Evolutionary conservation across 2,329 filamentous ascomycete species (phyloP), one percentile per base, ranked within the genome.

Genomic region (Akanthomyces muscarius): DNA sequence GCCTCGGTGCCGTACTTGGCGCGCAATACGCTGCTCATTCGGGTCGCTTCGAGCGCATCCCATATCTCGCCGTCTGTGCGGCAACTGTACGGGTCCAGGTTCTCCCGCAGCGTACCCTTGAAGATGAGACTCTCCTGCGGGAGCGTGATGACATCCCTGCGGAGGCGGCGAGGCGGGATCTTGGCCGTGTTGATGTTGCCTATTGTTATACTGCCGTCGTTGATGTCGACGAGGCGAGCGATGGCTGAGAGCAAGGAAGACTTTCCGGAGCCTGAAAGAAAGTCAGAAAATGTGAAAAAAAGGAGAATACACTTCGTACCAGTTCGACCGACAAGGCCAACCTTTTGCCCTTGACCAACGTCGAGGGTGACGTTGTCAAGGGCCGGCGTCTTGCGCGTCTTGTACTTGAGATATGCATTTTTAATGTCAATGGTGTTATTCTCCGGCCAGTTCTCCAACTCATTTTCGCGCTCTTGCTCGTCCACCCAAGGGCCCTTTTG

Each of bases 81-180:
- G 4, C n/a, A 47, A 11, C 21, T 5, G 50, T 41, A 44, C 10
- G 61, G 61, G 33, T 63, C 61, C 10, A 63, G 23, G 6, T 63
- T 63, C 36, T 63, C 47, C 5, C 61, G 54, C 16, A 63, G n/a
- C 11, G 54, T 58, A 18, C 53, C 53, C n/a, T 58, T 4, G 6
- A 63, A 38, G 18, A 59, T 59, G 23, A 63, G 61, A 14, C 21
- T 63, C 44, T 63, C 61, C 38, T 63, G 61, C 7, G 61, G 61
- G 7, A 59, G 61, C 1, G 61, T 63, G 28, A 47, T 8, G 28
- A 63, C 48, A 5, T 11, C 14, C 2, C 47, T 25, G 41, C 61
- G 61, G 10, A 63, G 61, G 16, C n/a, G 25, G 6, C 61, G 61
- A 2, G 61, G 61, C 14, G 18, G 8, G n/a, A 63, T 58, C 14